Evolutionary conservation across 306 rosid genomes (phyloP).

Genomic region (Cucumis melo): DNA sequence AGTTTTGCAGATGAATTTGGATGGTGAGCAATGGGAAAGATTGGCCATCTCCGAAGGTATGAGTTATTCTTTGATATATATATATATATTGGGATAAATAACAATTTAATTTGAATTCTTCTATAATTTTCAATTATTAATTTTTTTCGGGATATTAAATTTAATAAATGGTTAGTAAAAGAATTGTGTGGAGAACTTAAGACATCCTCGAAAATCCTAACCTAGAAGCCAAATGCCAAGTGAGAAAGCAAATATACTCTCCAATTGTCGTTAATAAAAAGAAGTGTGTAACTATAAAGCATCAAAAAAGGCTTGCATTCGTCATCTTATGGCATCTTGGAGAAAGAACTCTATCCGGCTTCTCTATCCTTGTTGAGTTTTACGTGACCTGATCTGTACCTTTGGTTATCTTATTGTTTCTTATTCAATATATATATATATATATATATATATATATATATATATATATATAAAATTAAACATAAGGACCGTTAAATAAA

Average conservation of each 20-base stretch:
- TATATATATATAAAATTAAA: no score
- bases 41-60: slow-evolving; percentile 54
- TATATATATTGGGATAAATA: no score
- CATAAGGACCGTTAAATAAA: no score
- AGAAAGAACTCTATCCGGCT: not conserved
- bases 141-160: not conserved
- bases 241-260: not conserved
- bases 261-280: not conserved
- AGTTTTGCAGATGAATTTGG: slow-evolving; percentile 68
- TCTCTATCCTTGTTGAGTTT: no score
- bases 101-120: not conserved
- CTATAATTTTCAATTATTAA: not conserved
- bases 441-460: no score
- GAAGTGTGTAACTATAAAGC: not conserved
- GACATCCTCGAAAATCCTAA: not conserved
- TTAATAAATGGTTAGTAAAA: not conserved
- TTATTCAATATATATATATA: no score
- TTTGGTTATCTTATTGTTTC: no score
- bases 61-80: not conserved
- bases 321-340: not conserved
- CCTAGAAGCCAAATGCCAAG: not conserved
- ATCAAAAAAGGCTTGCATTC: not conserved
- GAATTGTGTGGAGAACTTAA: not conserved
- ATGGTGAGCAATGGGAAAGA: slow-evolving; percentile 30
- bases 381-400: no score